Conservation (phyloP, 2,329 filamentous ascomycete species). For the Phaeosphaeriaceae sp. region DNA sequence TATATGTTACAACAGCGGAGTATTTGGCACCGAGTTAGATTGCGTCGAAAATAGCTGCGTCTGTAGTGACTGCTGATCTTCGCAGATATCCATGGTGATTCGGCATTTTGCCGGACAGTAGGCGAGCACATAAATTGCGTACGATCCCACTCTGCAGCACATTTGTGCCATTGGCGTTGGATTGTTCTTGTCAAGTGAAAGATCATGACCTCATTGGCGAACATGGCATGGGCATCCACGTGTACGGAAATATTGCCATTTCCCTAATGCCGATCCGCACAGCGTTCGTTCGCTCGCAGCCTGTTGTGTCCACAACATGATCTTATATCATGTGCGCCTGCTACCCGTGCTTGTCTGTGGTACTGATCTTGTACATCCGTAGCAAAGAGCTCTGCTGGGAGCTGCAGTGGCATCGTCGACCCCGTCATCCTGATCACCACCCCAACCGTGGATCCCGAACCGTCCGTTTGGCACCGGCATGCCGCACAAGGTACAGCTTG, state of each 20-base stretch:
- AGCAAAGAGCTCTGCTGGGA: conserved; percentile 61
- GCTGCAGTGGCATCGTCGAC: conserved; percentile 29
- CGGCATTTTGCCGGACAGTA: conserved; percentile 1
- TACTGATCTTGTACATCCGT: conserved; percentile 73
- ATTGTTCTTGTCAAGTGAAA: neutral
- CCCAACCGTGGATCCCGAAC: conserved; percentile 67
- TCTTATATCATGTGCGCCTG: neutral
- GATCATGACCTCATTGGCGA: neutral
- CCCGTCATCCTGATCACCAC: conserved; percentile 62
- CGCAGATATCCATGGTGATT: neutral
- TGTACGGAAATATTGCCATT: too few species aligned
- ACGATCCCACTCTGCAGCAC: neutral
- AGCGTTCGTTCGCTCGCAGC: too few species aligned
- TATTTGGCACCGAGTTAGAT: neutral
- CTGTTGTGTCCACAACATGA: neutral
- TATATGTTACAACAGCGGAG: neutral
- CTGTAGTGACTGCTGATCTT: neutral
- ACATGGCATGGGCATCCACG: neutral
- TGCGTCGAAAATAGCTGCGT: neutral
- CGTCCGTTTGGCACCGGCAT: conserved; percentile 69
- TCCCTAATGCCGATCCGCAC: too few species aligned
- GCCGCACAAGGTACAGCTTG: conserved; percentile 71
- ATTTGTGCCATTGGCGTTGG: neutral
- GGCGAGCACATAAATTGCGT: neutral
- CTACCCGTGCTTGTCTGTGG: conserved; percentile 16